Base-by-base conservation (phyloP, 108 stramenopile species). In the Stephanodiscus triporus region DNA sequence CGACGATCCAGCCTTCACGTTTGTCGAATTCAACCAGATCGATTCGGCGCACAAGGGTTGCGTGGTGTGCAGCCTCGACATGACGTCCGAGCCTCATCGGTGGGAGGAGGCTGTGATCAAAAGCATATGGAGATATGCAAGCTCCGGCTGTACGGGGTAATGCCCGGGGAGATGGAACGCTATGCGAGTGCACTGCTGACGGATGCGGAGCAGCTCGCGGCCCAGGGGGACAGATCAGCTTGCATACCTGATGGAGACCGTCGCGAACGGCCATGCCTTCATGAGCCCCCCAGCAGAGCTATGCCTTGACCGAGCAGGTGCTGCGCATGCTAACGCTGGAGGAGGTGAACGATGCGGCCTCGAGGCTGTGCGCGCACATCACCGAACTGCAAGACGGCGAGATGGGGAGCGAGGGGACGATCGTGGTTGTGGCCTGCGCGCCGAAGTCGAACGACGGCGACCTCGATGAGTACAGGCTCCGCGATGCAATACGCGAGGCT, bases 11-110 rank as follows among this genome's bases (percentile, higher is more conserved):
- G 94, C 96, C 7, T 98, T 97, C 72, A 97, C 96, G 19, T 97
- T 97, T 86, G 95, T 97, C 11, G 98, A 97, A 83, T 97, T 98
- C 83, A 97, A 98, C 76, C 96, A 97, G 82, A 85, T 98, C 6
- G 97, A 98, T 81, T 95, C 92, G 19, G 96, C 98, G 29, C 89
- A 97, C 13, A 94, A 97, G 85, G 98, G 96, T 27, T 98, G 98
- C 63, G 97, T 97, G 10, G 96, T 98, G 14, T 97, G 97, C 78
- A 95, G 91, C 85, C 70, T 99, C 45, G 98, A 99, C 78, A 85
- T 99, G 90, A 98, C 94, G 23, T 86, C 94, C 22, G 98, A 99
- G 67, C 89, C 95, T 20, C 76, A 84, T 40, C 85, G 93, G 37
- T 99, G 98, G 98, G 86, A 87, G 77, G 94, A 98, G 72, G 98